phyloP scores from a whole-genome alignment of 148 eudicot species.

The Cornus florida region DNA sequence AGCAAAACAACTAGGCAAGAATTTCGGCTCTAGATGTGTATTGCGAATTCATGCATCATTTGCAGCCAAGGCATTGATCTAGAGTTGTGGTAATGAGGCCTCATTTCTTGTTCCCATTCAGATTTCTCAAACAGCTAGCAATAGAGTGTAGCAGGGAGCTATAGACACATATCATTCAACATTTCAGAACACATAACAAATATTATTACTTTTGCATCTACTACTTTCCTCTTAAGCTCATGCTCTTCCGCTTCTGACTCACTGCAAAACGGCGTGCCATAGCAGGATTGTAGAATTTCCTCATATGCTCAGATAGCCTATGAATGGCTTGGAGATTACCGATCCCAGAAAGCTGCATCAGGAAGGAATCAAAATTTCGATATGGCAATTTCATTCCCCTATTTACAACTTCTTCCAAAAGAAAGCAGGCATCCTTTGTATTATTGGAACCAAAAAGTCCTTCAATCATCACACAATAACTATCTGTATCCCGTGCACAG shows the following conservation, averaged over 20 bases:
- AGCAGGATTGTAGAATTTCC: slow-evolving; percentile 75
- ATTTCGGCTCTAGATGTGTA: neutral
- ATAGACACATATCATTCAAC: neutral
- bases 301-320: slow-evolving; percentile 81
- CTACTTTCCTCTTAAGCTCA: slow-evolving; percentile 61
- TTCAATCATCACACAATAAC: slow-evolving; percentile 85
- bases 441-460: slow-evolving; percentile 70
- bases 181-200: neutral
- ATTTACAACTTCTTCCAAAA: slow-evolving; percentile 68
- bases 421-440: slow-evolving; percentile 52
- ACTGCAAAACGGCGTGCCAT: slow-evolving; percentile 84
- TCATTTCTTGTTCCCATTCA: neutral
- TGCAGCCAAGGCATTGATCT: neutral
- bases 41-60: neutral
- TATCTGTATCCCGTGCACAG: slow-evolving; percentile 59
- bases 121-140: neutral
- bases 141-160: neutral
- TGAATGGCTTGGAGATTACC: slow-evolving; percentile 81
- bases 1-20: neutral
- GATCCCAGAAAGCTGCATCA: slow-evolving; percentile 64
- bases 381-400: slow-evolving; percentile 74
- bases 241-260: slow-evolving; percentile 69
- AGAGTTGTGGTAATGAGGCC: neutral
- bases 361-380: slow-evolving; percentile 65
- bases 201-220: neutral